Conservation (phyloP, 2,329 filamentous ascomycete species). For the Monosporascus sp. region DNA sequence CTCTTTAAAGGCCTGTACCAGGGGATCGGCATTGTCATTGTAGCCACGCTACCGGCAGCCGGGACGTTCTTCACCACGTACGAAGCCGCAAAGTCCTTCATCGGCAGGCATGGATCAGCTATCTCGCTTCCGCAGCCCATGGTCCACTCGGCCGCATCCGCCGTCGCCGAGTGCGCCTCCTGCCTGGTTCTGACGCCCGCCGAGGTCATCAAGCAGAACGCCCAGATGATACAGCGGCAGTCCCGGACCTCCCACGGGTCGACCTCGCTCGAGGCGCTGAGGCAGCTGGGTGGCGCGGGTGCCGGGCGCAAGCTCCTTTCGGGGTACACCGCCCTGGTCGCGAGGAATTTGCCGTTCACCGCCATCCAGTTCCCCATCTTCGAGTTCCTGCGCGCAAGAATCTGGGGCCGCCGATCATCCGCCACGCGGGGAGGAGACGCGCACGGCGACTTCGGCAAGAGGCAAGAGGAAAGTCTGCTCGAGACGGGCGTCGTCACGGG, state of each 20-base stretch:
- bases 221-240: slow-evolving; percentile 64
- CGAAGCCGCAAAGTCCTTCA: slow-evolving; percentile 64
- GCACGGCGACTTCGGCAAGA: slow-evolving; percentile 27
- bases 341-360: slow-evolving; percentile 81
- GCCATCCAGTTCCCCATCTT: slow-evolving; percentile 86
- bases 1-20: slow-evolving; percentile 74
- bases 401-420: slow-evolving; percentile 33
- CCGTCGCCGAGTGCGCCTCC: slow-evolving; percentile 73
- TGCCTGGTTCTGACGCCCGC: slow-evolving; percentile 84
- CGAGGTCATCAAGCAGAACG: slow-evolving; percentile 90
- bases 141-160: slow-evolving; percentile 69
- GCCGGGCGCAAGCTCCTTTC: slow-evolving; percentile 53
- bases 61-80: slow-evolving; percentile 90
- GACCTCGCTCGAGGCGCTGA: slow-evolving; percentile 45
- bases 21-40: slow-evolving; percentile 76
- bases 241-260: slow-evolving; percentile 20
- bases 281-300: slow-evolving; percentile 47
- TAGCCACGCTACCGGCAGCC: slow-evolving; percentile 78
- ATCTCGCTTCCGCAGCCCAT: slow-evolving; percentile 57
- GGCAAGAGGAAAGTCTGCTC: slow-evolving; percentile 34
- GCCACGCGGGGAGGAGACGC: slow-evolving; percentile 11
- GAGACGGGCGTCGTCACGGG: slow-evolving; percentile 71
- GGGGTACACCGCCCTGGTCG: slow-evolving; percentile 77
- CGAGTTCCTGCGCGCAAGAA: slow-evolving; percentile 65
- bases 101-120: slow-evolving; percentile 47